Conservation (phyloP, 495 filamentous ascomycete species). For the Aspergillus biplanus region DNA sequence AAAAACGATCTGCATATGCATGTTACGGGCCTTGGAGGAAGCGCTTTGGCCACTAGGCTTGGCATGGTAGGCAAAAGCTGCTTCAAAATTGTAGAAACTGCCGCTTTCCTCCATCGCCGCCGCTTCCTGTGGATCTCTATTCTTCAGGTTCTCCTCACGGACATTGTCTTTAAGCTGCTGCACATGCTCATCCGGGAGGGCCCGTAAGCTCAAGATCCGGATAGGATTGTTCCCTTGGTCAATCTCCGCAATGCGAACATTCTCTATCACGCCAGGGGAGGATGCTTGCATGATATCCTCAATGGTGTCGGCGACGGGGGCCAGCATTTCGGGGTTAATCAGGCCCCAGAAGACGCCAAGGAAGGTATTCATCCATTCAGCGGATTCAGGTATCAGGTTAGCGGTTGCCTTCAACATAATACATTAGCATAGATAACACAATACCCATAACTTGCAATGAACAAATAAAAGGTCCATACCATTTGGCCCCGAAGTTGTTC, state of each 20-base stretch:
- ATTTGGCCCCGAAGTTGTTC: slow-evolving; percentile 84
- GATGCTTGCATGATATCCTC: slow-evolving; percentile 98
- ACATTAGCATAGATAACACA: slow-evolving; percentile 21
- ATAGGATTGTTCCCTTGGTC: slow-evolving; percentile 89
- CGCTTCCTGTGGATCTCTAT: slow-evolving; percentile 83
- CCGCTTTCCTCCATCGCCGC: slow-evolving; percentile 90
- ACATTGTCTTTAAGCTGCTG: slow-evolving; percentile 78
- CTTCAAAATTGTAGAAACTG: slow-evolving; percentile 92
- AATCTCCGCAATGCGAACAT: slow-evolving; percentile 94
- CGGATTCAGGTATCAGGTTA: slow-evolving; percentile 89
- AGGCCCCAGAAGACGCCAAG: slow-evolving; percentile 83
- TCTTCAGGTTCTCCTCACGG: slow-evolving; percentile 75
- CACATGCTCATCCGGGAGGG: slow-evolving; percentile 82
- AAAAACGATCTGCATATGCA: slow-evolving; percentile 96
- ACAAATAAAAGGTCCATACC: slow-evolving; percentile 45
- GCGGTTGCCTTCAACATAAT: slow-evolving; percentile 58
- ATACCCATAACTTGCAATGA: background rate
- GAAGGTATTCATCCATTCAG: slow-evolving; percentile 93
- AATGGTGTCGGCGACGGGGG: slow-evolving; percentile 68
- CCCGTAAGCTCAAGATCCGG: slow-evolving; percentile 85
- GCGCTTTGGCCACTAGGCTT: slow-evolving; percentile 68
- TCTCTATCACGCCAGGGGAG: slow-evolving; percentile 85
- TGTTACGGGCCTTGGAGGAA: slow-evolving; percentile 83
- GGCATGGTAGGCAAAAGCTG: slow-evolving; percentile 92
- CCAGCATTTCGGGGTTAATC: slow-evolving; percentile 92